A percentile compares a stretch with the other conserved stretches of the same genome.
phyloP scores from a whole-genome alignment of 225 moss, liverwort and hornwort genomes.

The Ulota crispa region DNA sequence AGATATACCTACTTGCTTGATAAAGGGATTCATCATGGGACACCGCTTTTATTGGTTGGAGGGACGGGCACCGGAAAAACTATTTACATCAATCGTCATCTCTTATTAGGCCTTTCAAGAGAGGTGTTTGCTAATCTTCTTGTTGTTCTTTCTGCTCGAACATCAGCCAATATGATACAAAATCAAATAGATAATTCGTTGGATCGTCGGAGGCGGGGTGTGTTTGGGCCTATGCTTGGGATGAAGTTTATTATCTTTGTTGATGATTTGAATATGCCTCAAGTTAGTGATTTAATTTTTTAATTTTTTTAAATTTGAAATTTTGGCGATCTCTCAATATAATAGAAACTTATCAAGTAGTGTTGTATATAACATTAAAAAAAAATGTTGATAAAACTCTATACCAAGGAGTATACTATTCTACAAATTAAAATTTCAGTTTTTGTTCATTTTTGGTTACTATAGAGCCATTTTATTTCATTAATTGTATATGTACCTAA shows the following conservation, averaged over 20 bases:
- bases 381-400: background rate
- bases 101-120: slow-evolving; percentile 68
- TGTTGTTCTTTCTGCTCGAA: slow-evolving; percentile 75
- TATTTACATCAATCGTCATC: slow-evolving; percentile 65
- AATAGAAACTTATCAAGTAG: background rate
- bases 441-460: background rate
- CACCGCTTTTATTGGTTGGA: slow-evolving; percentile 71
- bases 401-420: background rate
- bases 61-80: slow-evolving; percentile 88
- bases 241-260: slow-evolving; percentile 80
- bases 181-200: slow-evolving; percentile 81
- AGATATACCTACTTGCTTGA: slow-evolving; percentile 79
- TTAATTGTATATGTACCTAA: no score
- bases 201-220: slow-evolving; percentile 66
- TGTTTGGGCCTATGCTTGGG: slow-evolving; percentile 63
- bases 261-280: slow-evolving; percentile 91
- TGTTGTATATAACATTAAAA: background rate
- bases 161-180: slow-evolving; percentile 87
- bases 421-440: no score
- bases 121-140: slow-evolving; percentile 62
- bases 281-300: slow-evolving; percentile 28
- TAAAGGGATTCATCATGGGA: slow-evolving; percentile 63
- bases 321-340: no score
- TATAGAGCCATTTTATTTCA: background rate
- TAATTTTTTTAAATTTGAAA: no score